Base-by-base conservation (phyloP, 768 basidiomycete species). In the Trichaptum fuscoviolaceum region DNA sequence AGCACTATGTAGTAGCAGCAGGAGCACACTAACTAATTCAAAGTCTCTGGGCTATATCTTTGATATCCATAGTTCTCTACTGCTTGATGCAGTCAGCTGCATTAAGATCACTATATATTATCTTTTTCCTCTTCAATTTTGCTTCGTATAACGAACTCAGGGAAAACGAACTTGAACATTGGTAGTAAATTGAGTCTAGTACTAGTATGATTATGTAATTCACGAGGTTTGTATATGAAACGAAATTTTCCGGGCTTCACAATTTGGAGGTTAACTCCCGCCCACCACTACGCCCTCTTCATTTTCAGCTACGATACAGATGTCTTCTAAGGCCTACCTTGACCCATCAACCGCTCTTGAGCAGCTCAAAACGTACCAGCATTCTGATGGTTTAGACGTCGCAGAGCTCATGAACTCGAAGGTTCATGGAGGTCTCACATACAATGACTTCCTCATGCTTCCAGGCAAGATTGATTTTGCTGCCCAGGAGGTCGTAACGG, bases 381-480 rank as follows among this genome's bases (percentile, higher is more conserved):
- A 81, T 65, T 74, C 77, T 10, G 96, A 99, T 86, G 96, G 97
- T 57, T 85, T 99, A 63, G 87, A 91, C 67, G 83, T 93, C 67
- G 66, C 78, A 8, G 91, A 98, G 73, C 88, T 99, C 70, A 95
- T 98, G 87, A 86, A 97, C 82, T 90, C 91, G 0, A 83, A 80
- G 60, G 78, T 87, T 69, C 89, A 94, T 72, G 95, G 95, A 23
- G 97, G 97, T 15, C 86, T 99, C 70, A 97, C 97, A 17, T 99
- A 99, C 81, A 98, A 98, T 74, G 97, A 99, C 75, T 96, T 99
- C 79, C 84, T 99, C 70, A 77, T 97, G 68, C 84, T 98, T 17
- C 96, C 96, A 9, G 96, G 97, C 57, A 95, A 93, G 78, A 98
- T 99, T 73, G 89, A 95, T 81, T 99, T 99, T 77, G 82, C 91